Conservation (phyloP, 164 flowering plant species). For the Pachysandra terminalis region DNA sequence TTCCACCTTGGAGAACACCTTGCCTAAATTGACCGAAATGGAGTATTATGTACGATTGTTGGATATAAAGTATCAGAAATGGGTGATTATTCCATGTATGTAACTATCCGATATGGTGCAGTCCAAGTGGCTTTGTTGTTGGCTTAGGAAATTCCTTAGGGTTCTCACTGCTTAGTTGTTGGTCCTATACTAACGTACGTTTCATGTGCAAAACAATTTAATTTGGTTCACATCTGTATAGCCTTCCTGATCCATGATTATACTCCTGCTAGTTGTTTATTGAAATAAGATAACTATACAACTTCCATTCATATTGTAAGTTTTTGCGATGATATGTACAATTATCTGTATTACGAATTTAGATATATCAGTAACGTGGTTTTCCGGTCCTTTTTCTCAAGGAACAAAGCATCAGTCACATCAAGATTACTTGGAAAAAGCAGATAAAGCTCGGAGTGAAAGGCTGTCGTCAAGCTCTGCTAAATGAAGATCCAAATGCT, state of each 20-base stretch:
- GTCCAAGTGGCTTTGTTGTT: neutral
- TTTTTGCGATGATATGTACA: neutral
- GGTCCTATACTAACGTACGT: neutral
- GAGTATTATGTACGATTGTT: too few relatives aligned
- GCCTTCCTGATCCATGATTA: neutral
- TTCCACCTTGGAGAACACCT: too few relatives aligned
- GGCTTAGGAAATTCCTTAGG: neutral
- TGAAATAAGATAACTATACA: neutral
- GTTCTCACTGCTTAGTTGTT: neutral
- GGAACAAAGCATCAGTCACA: slow-evolving; percentile 82
- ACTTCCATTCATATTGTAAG: neutral
- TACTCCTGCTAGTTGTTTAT: neutral
- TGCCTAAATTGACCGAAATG: too few relatives aligned
- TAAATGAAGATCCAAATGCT: slow-evolving; percentile 24
- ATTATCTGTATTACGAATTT: neutral
- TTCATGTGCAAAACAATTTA: neutral
- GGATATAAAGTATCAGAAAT: too few relatives aligned
- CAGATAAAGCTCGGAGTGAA: slow-evolving; percentile 80
- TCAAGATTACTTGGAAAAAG: slow-evolving; percentile 91
- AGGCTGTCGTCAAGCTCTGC: slow-evolving; percentile 64
- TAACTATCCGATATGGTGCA: too few relatives aligned
- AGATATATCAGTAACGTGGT: neutral
- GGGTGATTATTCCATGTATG: too few relatives aligned
- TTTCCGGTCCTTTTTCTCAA: slow-evolving; percentile 12
- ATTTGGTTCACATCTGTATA: neutral